Percentiles rank a stretch among this genome's conserved stretches.
phyloP scores from a whole-genome alignment of 176 grass and related monocot genomes.

The Oryza meyeriana region DNA sequence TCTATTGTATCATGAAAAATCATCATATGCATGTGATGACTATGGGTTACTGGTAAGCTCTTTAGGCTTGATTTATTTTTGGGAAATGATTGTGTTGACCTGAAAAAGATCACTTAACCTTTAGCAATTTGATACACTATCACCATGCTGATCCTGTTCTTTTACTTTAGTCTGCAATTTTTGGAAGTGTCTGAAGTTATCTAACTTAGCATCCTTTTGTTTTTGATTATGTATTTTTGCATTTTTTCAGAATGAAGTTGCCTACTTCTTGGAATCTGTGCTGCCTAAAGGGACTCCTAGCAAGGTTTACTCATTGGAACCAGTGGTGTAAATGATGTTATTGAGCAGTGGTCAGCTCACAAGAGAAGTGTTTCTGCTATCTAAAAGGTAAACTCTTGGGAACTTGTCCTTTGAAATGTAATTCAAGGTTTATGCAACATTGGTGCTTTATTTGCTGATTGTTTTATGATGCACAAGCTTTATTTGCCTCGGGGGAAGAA shows the following conservation, averaged over 20 bases:
- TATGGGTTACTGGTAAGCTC: slow-evolving; percentile 67
- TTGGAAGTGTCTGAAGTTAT: background rate
- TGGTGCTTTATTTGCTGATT: slow-evolving; percentile 34
- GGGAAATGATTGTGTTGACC: background rate
- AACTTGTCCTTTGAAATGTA: slow-evolving; percentile 8
- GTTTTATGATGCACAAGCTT: slow-evolving; percentile 15
- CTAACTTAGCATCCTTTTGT: slow-evolving; percentile 32
- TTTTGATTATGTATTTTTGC: slow-evolving; percentile 29
- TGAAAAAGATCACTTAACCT: slow-evolving; percentile 10
- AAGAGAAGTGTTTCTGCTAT: slow-evolving; percentile 59
- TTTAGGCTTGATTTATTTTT: slow-evolving; percentile 25
- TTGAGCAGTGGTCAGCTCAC: slow-evolving; percentile 65
- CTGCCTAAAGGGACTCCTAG: slow-evolving; percentile 47
- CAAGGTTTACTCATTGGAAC: slow-evolving; percentile 39
- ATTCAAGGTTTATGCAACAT: slow-evolving; percentile 7
- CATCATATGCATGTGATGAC: slow-evolving; percentile 65
- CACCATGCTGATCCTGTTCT: too few species aligned
- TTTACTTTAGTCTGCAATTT: slow-evolving; percentile 20
- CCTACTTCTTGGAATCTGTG: slow-evolving; percentile 53
- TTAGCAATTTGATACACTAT: too few species aligned
- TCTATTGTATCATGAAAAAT: slow-evolving; percentile 76
- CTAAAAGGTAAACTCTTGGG: slow-evolving; percentile 53
- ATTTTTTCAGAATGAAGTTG: slow-evolving; percentile 58
- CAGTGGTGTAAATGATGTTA: slow-evolving; percentile 42
- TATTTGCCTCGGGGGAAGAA: too few species aligned